Percentiles rank a stretch among this genome's conserved stretches.
Conservation (phyloP, 257 asterid genomes). For the Cruciata laevipes region DNA sequence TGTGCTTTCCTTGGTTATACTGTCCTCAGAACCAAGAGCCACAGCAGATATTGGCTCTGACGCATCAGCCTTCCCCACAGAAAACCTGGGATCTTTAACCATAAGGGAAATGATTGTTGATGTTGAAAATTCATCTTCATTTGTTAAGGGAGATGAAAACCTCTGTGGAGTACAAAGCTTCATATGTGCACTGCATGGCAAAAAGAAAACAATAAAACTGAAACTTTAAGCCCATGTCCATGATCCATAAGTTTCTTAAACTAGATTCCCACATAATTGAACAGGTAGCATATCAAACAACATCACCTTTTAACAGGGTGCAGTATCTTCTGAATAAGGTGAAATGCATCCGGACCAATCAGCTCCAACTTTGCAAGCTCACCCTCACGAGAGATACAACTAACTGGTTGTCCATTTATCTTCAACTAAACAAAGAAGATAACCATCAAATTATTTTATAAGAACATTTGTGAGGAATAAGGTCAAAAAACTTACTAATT, state of each 20-base stretch:
- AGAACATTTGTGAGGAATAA: not conserved
- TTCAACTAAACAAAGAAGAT: conserved; percentile 41
- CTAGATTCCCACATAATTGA: conserved; percentile 2
- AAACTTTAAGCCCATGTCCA: not conserved
- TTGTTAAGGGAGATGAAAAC: conserved; percentile 28
- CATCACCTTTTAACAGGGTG: conserved; percentile 53
- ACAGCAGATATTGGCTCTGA: conserved; percentile 28
- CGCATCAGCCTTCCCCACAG: conserved; percentile 25
- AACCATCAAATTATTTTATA: not conserved
- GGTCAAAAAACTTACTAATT: not conserved
- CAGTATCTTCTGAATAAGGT: conserved; percentile 63
- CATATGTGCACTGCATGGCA: conserved; percentile 32
- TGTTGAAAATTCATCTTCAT: conserved; percentile 30
- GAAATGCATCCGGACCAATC: conserved; percentile 55
- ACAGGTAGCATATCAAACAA: conserved; percentile 11
- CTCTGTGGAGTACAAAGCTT: conserved; percentile 29
- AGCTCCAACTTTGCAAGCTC: conserved; percentile 72
- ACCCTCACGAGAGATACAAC: conserved; percentile 62
- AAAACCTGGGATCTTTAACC: conserved; percentile 65
- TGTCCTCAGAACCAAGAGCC: conserved; percentile 22
- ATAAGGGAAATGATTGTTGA: conserved; percentile 45
- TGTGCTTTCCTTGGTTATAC: conserved; percentile 21
- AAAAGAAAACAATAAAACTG: conserved; percentile 10
- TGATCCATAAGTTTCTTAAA: conserved; percentile 12
- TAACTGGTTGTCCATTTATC: conserved; percentile 28